Evolutionary conservation across 768 basidiomycete genomes (phyloP).

Genomic region (Boletus huronensis): DNA sequence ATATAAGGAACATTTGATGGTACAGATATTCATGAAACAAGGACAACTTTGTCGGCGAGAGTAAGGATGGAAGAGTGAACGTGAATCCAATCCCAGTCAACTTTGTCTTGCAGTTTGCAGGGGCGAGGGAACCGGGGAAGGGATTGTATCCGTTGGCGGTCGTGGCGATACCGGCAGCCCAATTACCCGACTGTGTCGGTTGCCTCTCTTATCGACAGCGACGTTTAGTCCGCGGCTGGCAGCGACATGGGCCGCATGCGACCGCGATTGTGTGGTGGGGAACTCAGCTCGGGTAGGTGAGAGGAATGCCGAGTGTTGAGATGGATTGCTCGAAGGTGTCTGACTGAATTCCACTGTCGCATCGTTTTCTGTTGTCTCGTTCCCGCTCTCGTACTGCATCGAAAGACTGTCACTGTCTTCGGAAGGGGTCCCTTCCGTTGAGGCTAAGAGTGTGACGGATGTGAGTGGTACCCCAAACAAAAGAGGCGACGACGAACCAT

Average conservation of each 20-base stretch:
- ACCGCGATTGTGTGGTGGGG: conserved; percentile 37
- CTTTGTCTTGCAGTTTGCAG: conserved; percentile 26
- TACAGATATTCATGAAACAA: conserved; percentile 12
- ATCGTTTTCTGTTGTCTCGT: conserved; percentile 65
- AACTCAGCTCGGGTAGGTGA: conserved; percentile 19
- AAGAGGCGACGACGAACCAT: conserved; percentile 44
- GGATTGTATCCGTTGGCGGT: conserved; percentile 13
- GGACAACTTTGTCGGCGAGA: background rate
- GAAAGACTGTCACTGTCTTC: conserved; percentile 69
- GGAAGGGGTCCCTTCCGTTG: conserved; percentile 60
- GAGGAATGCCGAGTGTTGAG: conserved; percentile 24
- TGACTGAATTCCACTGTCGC: conserved; percentile 42
- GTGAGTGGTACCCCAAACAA: conserved; percentile 1
- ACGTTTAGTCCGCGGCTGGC: conserved; percentile 72
- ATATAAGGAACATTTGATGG: conserved; percentile 16
- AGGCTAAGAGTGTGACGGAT: conserved; percentile 24
- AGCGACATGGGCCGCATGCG: conserved; percentile 58
- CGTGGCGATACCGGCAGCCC: conserved; percentile 54
- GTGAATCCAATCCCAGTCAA: conserved; percentile 6
- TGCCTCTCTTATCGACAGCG: conserved; percentile 51
- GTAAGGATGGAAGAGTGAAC: background rate
- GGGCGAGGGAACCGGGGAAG: conserved; percentile 17
- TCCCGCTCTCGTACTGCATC: conserved; percentile 68
- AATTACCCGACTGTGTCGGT: conserved; percentile 61
- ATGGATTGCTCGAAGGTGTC: conserved; percentile 38